phyloP scores from a whole-genome alignment of 2,329 filamentous ascomycete genomes.

The Aspergillus fischeri region DNA sequence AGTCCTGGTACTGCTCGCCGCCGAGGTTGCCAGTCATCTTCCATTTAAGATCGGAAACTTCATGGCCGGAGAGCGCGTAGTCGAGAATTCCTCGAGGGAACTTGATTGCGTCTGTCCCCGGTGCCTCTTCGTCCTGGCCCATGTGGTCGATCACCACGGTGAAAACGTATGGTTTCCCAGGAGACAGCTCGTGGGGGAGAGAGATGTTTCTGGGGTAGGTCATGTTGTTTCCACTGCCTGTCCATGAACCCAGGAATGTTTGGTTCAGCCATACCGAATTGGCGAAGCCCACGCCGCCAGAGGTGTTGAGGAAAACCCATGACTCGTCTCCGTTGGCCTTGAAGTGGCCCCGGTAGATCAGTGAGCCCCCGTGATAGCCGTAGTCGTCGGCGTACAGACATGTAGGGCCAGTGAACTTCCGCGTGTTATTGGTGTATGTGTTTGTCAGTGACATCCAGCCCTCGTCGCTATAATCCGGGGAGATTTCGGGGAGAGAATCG shows the following conservation, averaged over 20 bases:
- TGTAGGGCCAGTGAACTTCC: conserved; percentile 57
- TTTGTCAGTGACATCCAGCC: conserved; percentile 61
- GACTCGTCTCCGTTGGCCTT: conserved; percentile 58
- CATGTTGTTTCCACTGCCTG: conserved; percentile 49
- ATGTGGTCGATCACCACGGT: conserved; percentile 71
- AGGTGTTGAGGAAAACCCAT: conserved; percentile 54
- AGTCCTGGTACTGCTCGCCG: conserved; percentile 52
- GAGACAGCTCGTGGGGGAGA: background rate
- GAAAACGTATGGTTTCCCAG: conserved; percentile 55
- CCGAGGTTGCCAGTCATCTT: conserved; percentile 58
- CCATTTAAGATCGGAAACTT: conserved; percentile 42
- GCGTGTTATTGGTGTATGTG: conserved; percentile 54
- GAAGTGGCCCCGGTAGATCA: conserved; percentile 69
- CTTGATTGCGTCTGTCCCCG: conserved; percentile 58
- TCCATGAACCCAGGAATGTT: conserved; percentile 62
- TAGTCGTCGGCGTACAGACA: conserved; percentile 71
- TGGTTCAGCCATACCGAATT: conserved; percentile 63
- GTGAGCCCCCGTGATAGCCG: conserved; percentile 65
- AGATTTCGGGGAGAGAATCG: conserved; percentile 68
- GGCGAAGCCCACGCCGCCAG: conserved; percentile 66
- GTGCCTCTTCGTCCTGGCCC: conserved; percentile 63
- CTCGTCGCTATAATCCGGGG: conserved; percentile 60
- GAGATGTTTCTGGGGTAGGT: conserved; percentile 41
- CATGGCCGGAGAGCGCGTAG: conserved; percentile 38
- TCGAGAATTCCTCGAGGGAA: conserved; percentile 53